These are phyloP conservation scores for Colletotrichum neosansevieriae DNA, from an alignment of 2,329 filamentous ascomycete genomes.

Conservation along the genomic window DNA sequence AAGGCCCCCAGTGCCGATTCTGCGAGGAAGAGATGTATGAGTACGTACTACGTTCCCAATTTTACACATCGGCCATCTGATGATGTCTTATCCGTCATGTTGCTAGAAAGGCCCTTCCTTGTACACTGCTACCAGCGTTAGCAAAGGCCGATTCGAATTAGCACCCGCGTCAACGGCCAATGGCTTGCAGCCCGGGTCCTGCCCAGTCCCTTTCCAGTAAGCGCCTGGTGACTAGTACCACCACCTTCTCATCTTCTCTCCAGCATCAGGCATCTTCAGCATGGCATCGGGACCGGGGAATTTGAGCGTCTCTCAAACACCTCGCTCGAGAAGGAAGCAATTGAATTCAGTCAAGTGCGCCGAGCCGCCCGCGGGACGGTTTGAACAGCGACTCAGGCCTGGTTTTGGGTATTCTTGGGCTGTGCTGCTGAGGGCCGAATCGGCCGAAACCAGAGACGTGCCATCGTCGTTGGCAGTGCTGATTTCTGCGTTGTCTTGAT, in stretches of 20 bases:
- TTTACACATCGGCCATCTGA: not conserved
- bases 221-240: not conserved
- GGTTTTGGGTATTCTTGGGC: not conserved
- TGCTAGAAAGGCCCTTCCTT: too few species aligned
- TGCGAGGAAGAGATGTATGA: not conserved
- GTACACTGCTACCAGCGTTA: too few species aligned
- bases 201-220: conserved; percentile 4
- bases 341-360: too few species aligned
- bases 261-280: conserved; percentile 15
- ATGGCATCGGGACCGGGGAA: conserved; percentile 12
- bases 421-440: not conserved
- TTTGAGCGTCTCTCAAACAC: conserved; percentile 12
- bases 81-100: not conserved
- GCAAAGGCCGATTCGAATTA: not conserved
- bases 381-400: too few species aligned
- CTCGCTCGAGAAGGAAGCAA: conserved; percentile 24
- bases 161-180: conserved; percentile 1
- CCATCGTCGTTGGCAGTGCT: too few species aligned
- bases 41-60: not conserved
- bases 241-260: conserved; percentile 16
- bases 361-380: too few species aligned
- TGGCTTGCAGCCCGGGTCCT: not conserved
- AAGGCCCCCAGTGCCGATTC: not conserved
- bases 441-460: too few species aligned
- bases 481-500: too few species aligned